These are phyloP conservation scores for Shiraia bambusicola DNA, from an alignment of 2,329 filamentous ascomycete genomes.

Conservation along the genomic window DNA sequence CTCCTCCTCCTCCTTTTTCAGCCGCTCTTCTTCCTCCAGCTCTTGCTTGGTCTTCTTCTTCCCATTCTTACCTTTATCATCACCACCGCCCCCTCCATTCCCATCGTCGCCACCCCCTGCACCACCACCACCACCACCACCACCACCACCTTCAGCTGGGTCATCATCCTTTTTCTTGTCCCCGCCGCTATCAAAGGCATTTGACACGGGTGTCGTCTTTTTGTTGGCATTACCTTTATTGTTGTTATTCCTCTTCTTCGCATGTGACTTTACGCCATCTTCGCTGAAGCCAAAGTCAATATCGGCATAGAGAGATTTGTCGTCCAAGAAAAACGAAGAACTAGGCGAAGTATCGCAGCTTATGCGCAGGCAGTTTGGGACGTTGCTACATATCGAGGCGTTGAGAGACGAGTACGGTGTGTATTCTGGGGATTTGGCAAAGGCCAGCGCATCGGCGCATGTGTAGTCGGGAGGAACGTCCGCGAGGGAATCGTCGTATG, in stretches of 20 bases:
- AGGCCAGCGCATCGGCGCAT: constrained; percentile 44
- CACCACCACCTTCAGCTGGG: constrained; percentile 41
- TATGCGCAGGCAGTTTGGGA: constrained; percentile 31
- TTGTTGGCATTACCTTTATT: constrained; percentile 43
- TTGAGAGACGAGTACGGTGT: constrained; percentile 35
- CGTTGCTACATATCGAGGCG: constrained; percentile 33
- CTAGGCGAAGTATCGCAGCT: constrained; percentile 31
- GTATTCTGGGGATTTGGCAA: constrained; percentile 38
- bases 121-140: too few relatives aligned
- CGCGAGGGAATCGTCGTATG: constrained; percentile 47
- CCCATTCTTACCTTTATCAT: constrained; percentile 31
- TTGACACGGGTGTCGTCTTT: constrained; percentile 5
- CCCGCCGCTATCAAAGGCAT: constrained; percentile 47
- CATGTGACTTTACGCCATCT: constrained; percentile 54
- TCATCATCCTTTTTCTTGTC: constrained; percentile 52
- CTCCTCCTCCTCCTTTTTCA: constrained; percentile 42
- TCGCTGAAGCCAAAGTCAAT: constrained; percentile 62
- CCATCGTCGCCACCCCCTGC: constrained; percentile 37
- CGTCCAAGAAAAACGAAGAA: constrained; percentile 34
- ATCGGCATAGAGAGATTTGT: constrained; percentile 40
- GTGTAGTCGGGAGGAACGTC: constrained; percentile 52
- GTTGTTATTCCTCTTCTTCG: constrained; percentile 54
- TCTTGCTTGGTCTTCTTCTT: constrained; percentile 45
- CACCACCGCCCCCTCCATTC: constrained; percentile 41
- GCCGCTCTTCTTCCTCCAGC: constrained; percentile 39